phyloP scores from a whole-genome alignment of 805 yeast genomes.

The Starmerella davenportii region DNA sequence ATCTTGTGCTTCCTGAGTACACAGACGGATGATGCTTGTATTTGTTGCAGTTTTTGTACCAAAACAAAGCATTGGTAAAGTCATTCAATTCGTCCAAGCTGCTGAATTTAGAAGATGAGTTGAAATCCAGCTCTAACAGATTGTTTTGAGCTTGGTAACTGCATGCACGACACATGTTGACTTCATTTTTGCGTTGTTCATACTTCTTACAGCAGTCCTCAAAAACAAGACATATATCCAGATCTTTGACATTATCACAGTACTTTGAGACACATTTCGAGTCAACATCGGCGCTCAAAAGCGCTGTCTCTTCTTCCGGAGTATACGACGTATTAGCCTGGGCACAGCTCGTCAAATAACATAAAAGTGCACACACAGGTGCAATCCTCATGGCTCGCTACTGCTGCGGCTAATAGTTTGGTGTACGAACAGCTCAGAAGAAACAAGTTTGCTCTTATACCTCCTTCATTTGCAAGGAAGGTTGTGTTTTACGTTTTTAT shows the following conservation, averaged over 20 bases:
- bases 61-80: slow-evolving; percentile 13
- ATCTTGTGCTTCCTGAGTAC: neutral
- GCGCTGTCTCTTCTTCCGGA: neutral
- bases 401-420: no score
- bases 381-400: neutral
- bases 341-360: neutral
- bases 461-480: no score
- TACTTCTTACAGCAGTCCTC: slow-evolving; percentile 4
- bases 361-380: neutral
- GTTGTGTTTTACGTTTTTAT: no score
- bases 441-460: no score
- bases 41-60: neutral
- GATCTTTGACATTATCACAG: slow-evolving; percentile 4
- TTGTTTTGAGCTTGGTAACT: slow-evolving; percentile 7
- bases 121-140: slow-evolving; percentile 9
- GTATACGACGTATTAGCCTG: neutral
- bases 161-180: slow-evolving; percentile 12
- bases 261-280: slow-evolving; percentile 5
- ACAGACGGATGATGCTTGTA: neutral
- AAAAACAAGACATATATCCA: neutral
- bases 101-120: slow-evolving; percentile 7
- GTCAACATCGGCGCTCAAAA: slow-evolving; percentile 4
- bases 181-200: slow-evolving; percentile 2
- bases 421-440: no score
- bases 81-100: slow-evolving; percentile 10